Evolutionary conservation across 345 rosid species (phyloP), one percentile per base, ranked within the genome.

Genomic region (Kernera saxatilis): DNA sequence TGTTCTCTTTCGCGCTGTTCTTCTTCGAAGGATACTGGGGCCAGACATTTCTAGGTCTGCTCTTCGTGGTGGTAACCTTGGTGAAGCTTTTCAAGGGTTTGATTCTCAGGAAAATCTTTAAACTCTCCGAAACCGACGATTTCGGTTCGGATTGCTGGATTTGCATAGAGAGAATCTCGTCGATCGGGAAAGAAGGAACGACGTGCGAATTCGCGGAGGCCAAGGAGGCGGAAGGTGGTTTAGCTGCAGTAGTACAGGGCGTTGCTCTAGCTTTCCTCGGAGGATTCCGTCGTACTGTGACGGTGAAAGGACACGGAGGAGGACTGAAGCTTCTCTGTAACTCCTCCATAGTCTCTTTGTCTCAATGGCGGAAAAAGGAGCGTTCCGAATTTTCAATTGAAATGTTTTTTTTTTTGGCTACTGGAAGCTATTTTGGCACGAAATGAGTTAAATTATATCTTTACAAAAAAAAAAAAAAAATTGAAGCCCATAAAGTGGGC

Each of bases 211-310:
- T 69, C 4, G 73, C 26, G 48, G 84, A 23, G 9, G 82, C 7
- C 5, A 64, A 22, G 37, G 65, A 21, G 21, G 64, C 14, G n/a
- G 64, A 5, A 15, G 78, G 66, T 36, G 21, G 55, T 37, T 39
- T 76, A 12, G 74, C 19, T 11, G 70, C 61, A 36, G 61, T 72
- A 0, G 85, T 60, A 40, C 60, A 73, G 0, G 90, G 89, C 3
- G 93, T 87, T 0, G 87, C 81, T 69, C 96, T 83, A 32, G 93
- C 98, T 59, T 70, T 81, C 51, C 98, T 83, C 33, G 63, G 83
- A 74, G 98, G 97, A 62, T 93, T 93, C 5, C 98, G 81, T 26
- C 97, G 86, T 25, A 82, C 81, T 10, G 92, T 86, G 13, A 80
- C 80, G 5, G 90, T 81, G 36, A 56, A 65, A 4, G 89, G 86